Conservation (phyloP, 805 yeast species). For the Candida argentea region DNA sequence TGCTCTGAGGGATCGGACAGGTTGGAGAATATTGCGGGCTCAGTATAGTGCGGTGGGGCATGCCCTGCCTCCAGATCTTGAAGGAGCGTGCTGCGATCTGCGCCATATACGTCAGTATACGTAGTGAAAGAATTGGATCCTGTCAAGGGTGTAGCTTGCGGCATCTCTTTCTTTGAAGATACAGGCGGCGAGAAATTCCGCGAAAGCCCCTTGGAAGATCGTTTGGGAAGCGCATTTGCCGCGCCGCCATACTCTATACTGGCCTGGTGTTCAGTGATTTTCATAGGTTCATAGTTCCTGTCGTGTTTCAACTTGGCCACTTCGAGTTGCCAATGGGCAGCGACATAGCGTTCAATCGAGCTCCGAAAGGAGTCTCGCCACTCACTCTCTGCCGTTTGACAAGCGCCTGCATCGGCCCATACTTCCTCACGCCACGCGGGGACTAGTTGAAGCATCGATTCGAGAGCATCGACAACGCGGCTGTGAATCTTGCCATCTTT, state of each 20-base stretch:
- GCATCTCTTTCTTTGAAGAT: too few relatives aligned
- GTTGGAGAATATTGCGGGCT: too few relatives aligned
- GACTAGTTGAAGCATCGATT: slow-evolving; percentile 13
- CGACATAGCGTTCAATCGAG: slow-evolving; percentile 20
- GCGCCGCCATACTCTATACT: slow-evolving; percentile 31
- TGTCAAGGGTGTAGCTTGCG: too few relatives aligned
- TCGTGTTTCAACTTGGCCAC: slow-evolving; percentile 14
- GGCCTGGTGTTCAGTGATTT: slow-evolving; percentile 25
- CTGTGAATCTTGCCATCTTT: slow-evolving; percentile 21
- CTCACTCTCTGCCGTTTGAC: slow-evolving; percentile 16
- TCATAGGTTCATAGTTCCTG: slow-evolving; percentile 19
- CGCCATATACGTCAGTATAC: slow-evolving; percentile 11
- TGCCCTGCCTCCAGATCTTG: too few relatives aligned
- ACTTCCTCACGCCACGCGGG: slow-evolving; percentile 29
- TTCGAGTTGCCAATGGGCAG: slow-evolving; percentile 19
- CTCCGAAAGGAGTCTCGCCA: slow-evolving; percentile 22
- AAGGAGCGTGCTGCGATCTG: slow-evolving; percentile 4
- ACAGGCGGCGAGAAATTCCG: neutral
- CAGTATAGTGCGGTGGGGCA: too few relatives aligned
- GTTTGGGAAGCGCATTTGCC: slow-evolving; percentile 17
- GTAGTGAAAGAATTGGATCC: slow-evolving; percentile 4
- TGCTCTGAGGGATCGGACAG: neutral
- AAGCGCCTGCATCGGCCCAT: slow-evolving; percentile 14
- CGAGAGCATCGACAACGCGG: slow-evolving; percentile 16
- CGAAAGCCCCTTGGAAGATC: slow-evolving; percentile 1